Base-by-base conservation (phyloP, 2,329 filamentous ascomycete genomes). In the Fusarium ramigenum region DNA sequence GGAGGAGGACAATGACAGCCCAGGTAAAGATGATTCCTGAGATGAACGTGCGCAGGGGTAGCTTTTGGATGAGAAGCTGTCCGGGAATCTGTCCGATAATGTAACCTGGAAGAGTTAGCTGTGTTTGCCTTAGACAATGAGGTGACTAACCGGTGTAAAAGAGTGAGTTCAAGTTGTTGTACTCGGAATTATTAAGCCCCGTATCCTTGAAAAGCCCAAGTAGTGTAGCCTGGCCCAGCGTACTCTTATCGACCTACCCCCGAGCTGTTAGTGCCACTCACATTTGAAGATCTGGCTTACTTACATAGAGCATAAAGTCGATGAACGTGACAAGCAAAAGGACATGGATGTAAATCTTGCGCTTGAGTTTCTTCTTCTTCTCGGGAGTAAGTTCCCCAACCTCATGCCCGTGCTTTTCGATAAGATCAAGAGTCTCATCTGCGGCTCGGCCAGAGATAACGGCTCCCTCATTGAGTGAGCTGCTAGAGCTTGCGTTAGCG, bases 261-360 rank as follows among this genome's bases (percentile, higher is more conserved):
- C 0, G 2, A 2, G 7, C 1, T 5, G 30, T 58, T 9, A 58
- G 54, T 21, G 2, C 5, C 7, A 36, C 12, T 11, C 21, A 6
- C 5, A 18, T 10, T 23, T 19, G 8, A 2, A 9, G 11, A 23
- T 5, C 8, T 21, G n/a, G 2, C 4, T 5, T 14, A 1, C 58
- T 54, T 15, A 60, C 47, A 28, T 60, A 60, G 10, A 60, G 58
- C 58, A 60, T 60, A 19, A 60, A 60, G 21, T 60, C 58, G 19
- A 60, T 60, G 10, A 56, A 60, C 1, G 58, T 60, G 5, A 60
- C 58, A 28, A 60, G 58, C 10, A 42, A 12, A 7, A 60, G 58
- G 16, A 60, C 47, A 8, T 60, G 58, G 18, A 60, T 60, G 18
- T 60, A 60, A 36, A 60, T 60, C 36, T 60, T 60, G 28, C 47